A percentile compares a stretch with the other conserved stretches of the same genome.
Evolutionary conservation across 768 basidiomycete species (phyloP).

Genomic region (Suillus tomentosus): DNA sequence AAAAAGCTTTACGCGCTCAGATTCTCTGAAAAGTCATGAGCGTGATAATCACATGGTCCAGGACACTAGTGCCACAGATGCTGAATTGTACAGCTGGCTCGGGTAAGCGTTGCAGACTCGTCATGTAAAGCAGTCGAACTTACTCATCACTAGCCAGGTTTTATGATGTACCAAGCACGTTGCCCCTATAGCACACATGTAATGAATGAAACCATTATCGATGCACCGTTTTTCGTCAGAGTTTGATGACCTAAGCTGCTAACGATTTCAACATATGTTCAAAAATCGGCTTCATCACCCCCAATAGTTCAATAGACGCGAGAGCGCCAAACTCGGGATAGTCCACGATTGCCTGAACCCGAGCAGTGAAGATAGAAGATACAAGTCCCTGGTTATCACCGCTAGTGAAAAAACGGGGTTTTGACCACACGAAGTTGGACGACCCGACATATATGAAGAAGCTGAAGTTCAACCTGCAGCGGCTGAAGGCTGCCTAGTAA

Average conservation of each 20-base stretch:
- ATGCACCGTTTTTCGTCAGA: neutral
- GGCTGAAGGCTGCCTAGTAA: no score
- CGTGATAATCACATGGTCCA: constrained; percentile 9
- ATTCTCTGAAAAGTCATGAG: constrained; percentile 22
- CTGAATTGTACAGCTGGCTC: neutral
- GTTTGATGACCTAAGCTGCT: neutral
- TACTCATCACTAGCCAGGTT: neutral
- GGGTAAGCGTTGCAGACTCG: neutral
- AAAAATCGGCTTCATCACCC: neutral
- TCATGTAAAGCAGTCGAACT: neutral
- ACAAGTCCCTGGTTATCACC: neutral
- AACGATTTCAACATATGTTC: neutral
- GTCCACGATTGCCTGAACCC: neutral
- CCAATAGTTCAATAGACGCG: neutral
- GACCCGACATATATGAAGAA: neutral
- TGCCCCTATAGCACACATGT: neutral
- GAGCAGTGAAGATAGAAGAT: neutral
- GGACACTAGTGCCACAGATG: no score
- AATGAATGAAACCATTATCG: neutral
- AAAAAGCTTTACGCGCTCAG: constrained; percentile 25
- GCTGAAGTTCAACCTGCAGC: neutral
- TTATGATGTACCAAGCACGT: neutral
- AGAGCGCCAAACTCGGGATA: neutral
- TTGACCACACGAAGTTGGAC: neutral
- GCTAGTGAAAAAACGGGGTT: neutral